phyloP scores from a whole-genome alignment of 805 yeast genomes.

The Clavispora carvajalis region DNA sequence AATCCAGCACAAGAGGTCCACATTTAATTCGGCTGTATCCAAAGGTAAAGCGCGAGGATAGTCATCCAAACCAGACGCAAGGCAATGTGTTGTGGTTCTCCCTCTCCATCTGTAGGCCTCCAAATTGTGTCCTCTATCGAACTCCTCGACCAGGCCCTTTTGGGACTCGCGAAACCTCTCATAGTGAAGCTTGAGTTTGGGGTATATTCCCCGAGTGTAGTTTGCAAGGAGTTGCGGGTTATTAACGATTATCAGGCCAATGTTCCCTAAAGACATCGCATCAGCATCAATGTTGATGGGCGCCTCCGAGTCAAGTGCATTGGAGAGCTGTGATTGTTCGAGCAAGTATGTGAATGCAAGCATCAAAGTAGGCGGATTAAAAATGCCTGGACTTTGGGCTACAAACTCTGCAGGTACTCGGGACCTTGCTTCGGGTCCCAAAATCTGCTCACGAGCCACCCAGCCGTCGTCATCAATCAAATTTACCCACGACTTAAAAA shows the following conservation, averaged over 20 bases:
- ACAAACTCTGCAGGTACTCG: conserved; percentile 81
- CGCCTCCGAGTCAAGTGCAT: conserved; percentile 12
- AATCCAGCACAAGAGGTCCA: conserved; percentile 88
- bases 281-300: conserved; percentile 13
- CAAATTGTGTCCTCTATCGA: conserved; percentile 46
- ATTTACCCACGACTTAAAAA: conserved; percentile 81
- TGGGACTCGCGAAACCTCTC: conserved; percentile 84
- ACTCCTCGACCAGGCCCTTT: conserved; percentile 65
- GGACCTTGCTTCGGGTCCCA: conserved; percentile 86
- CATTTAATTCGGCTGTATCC: conserved; percentile 84
- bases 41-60: conserved; percentile 83
- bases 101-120: conserved; percentile 95
- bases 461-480: conserved; percentile 88
- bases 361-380: conserved; percentile 93
- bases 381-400: conserved; percentile 82
- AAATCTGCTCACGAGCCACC: conserved; percentile 93
- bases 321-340: conserved; percentile 11
- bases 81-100: conserved; percentile 74
- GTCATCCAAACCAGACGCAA: conserved; percentile 93
- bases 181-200: conserved; percentile 69
- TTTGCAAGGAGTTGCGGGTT: conserved; percentile 55
- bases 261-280: conserved; percentile 13
- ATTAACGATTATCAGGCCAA: conserved; percentile 50
- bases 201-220: conserved; percentile 65
- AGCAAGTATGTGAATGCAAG: conserved; percentile 59